Conservation (phyloP, 2,329 filamentous ascomycete genomes). For the Nectriaceae sp. region DNA sequence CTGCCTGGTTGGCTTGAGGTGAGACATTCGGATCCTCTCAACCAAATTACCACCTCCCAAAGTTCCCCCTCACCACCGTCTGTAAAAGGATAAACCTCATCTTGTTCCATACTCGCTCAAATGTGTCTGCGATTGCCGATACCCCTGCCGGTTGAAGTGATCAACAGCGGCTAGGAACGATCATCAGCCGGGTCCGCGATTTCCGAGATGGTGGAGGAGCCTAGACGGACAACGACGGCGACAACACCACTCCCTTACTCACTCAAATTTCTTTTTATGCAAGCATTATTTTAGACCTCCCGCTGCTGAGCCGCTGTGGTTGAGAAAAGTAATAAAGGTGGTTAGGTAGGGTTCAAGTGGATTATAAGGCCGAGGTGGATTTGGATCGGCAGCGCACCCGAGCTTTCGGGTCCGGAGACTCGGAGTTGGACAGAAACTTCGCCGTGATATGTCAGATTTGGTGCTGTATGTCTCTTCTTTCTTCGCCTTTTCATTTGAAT, state of each 20-base stretch:
- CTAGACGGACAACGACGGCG: too few relatives aligned
- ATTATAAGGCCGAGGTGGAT: background rate
- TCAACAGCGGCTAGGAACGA: slow-evolving; percentile 14
- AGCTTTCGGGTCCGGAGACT: slow-evolving; percentile 4
- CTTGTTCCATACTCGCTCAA: too few relatives aligned
- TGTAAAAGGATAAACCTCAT: too few relatives aligned
- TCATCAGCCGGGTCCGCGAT: slow-evolving; percentile 22
- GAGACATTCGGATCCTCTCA: background rate
- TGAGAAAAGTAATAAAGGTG: too few relatives aligned
- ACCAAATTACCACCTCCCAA: background rate
- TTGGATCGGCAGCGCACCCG: slow-evolving; percentile 10
- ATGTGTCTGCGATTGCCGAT: too few relatives aligned
- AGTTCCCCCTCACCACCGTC: background rate
- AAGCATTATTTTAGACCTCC: too few relatives aligned
- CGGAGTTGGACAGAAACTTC: background rate
- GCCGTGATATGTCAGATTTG: background rate
- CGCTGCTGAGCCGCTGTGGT: too few relatives aligned
- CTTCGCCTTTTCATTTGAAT: background rate
- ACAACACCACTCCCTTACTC: too few relatives aligned
- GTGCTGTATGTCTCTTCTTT: background rate
- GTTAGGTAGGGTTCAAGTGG: too few relatives aligned
- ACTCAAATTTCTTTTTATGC: too few relatives aligned
- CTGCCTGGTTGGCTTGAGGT: too few relatives aligned
- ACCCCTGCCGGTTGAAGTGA: too few relatives aligned
- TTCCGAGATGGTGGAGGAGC: slow-evolving; percentile 16